A percentile compares a stretch with the other conserved stretches of the same genome.
phyloP scores from a whole-genome alignment of 306 rosid genomes.

The Astragalus membranaceus region DNA sequence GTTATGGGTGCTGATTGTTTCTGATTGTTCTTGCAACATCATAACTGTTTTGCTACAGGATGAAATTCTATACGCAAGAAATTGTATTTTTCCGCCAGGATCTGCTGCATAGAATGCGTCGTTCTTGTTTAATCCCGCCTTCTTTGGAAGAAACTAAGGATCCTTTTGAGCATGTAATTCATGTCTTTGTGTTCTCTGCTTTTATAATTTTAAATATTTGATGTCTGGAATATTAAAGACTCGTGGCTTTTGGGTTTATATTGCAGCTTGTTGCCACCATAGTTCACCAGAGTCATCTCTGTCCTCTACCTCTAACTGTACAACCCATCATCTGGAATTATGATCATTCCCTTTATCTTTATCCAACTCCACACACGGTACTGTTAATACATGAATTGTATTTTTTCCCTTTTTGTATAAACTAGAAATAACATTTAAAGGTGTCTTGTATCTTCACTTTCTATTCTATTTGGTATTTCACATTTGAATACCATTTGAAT shows the following conservation, averaged over 20 bases:
- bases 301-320: constrained; percentile 73
- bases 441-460: not conserved
- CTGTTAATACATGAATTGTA: not conserved
- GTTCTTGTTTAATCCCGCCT: constrained; percentile 80
- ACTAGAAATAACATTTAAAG: not conserved
- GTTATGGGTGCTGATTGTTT: constrained; percentile 16
- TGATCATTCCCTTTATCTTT: constrained; percentile 77
- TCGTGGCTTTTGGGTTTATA: constrained; percentile 17
- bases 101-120: constrained; percentile 81
- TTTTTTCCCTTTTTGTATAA: not conserved
- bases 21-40: constrained; percentile 17
- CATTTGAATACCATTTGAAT: constrained; percentile 4
- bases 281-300: constrained; percentile 94
- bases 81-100: constrained; percentile 86
- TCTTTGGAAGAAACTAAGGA: constrained; percentile 33
- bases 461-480: not conserved
- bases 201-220: not conserved
- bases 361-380: constrained; percentile 96
- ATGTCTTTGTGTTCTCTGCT: not conserved
- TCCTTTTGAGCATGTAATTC: constrained; percentile 68
- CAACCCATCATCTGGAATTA: constrained; percentile 93
- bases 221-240: constrained; percentile 11
- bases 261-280: constrained; percentile 96
- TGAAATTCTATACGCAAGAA: constrained; percentile 77
- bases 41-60: constrained; percentile 43